These are phyloP conservation scores for Bryoerythrophyllum caledonicum DNA, from an alignment of 225 moss, liverwort and hornwort genomes.

Conservation along the genomic window DNA sequence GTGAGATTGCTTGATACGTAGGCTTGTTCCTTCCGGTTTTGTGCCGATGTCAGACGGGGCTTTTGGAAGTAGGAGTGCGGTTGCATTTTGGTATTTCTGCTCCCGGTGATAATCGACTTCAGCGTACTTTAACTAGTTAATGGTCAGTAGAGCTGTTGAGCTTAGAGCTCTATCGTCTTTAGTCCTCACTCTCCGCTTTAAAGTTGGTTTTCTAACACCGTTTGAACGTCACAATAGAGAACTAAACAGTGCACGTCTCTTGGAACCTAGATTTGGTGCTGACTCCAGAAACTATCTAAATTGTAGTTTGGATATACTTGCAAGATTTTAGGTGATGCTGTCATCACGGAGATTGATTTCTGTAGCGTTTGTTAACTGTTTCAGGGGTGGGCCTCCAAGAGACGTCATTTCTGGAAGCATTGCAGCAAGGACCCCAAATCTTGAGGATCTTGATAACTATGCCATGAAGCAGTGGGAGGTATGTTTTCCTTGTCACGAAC, in stretches of 20 bases:
- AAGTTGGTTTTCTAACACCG: neutral
- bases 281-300: neutral
- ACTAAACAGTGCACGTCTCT: neutral
- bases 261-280: neutral
- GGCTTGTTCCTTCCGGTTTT: neutral
- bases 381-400: constrained; percentile 67
- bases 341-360: constrained; percentile 1
- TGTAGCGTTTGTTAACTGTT: constrained; percentile 9
- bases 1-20: constrained; percentile 27
- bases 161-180: constrained; percentile 2
- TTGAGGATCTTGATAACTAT: constrained; percentile 61
- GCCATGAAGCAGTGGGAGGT: constrained; percentile 82
- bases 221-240: neutral
- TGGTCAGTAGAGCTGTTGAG: constrained; percentile 4
- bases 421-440: constrained; percentile 61
- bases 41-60: neutral
- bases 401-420: constrained; percentile 64
- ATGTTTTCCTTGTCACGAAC: neutral
- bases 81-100: constrained; percentile 8
- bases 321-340: constrained; percentile 1
- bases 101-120: constrained; percentile 16
- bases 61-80: neutral
- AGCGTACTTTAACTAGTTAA: neutral
- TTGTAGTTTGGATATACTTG: neutral
- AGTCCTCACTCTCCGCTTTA: neutral